phyloP scores from a whole-genome alignment of 2,329 filamentous ascomycete species.

The Trichoderma brevicompactum region DNA sequence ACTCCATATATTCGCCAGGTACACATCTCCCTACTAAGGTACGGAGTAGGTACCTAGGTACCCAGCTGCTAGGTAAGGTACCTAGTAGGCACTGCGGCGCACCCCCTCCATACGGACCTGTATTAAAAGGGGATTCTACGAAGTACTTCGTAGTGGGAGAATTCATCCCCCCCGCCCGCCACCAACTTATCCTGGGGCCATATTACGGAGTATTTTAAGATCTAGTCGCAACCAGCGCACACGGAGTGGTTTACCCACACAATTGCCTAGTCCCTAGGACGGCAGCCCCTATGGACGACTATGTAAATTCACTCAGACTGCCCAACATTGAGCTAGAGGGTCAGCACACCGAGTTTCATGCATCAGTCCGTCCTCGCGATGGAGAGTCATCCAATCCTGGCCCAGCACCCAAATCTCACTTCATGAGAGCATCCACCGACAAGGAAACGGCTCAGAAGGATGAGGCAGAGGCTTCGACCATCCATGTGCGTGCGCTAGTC shows the following conservation, averaged over 20 bases:
- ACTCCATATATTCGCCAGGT: slow-evolving; percentile 12
- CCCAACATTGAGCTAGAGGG: slow-evolving; percentile 12
- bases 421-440: slow-evolving; percentile 58
- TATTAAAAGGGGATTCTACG: too few species aligned
- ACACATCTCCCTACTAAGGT: not conserved
- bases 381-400: slow-evolving; percentile 40
- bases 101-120: too few species aligned
- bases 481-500: slow-evolving; percentile 37
- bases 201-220: not conserved
- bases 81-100: too few species aligned
- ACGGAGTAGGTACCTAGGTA: too few species aligned
- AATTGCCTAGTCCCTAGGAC: slow-evolving; percentile 6
- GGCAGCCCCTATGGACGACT: slow-evolving; percentile 5
- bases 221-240: not conserved
- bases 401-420: slow-evolving; percentile 64
- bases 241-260: not conserved
- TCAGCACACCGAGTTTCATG: not conserved
- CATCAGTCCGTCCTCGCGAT: slow-evolving; percentile 11
- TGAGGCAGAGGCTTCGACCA: slow-evolving; percentile 37
- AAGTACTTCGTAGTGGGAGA: too few species aligned
- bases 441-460: slow-evolving; percentile 37
- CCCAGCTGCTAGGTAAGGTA: too few species aligned
- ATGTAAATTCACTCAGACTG: slow-evolving; percentile 5
- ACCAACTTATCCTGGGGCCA: not conserved
- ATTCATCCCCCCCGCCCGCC: slow-evolving; percentile 1